These are phyloP conservation scores for Nemania sp. DNA, from an alignment of 2,329 filamentous ascomycete species.

Conservation along the genomic window DNA sequence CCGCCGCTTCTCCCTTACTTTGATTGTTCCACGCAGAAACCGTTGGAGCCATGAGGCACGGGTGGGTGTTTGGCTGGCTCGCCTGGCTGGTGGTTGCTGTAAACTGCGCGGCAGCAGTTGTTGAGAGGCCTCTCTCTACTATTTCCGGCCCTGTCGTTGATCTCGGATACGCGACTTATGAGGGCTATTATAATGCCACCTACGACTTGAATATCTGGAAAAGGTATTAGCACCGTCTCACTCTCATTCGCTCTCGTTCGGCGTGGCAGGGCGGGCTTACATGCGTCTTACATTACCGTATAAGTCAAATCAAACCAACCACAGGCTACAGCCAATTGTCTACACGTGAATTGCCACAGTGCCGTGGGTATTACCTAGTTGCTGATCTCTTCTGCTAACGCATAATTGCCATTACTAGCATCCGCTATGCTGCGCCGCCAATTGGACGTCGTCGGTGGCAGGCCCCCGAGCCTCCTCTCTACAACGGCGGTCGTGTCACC, in stretches of 20 bases:
- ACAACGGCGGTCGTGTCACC: slow-evolving; percentile 22
- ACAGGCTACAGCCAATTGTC: too few species aligned
- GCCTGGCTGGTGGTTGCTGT: slow-evolving; percentile 2
- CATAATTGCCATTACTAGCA: slow-evolving; percentile 19
- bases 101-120: slow-evolving; percentile 1
- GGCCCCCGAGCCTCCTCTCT: slow-evolving; percentile 30
- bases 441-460: slow-evolving; percentile 36
- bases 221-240: slow-evolving; percentile 24
- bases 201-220: slow-evolving; percentile 36
- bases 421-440: slow-evolving; percentile 38
- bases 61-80: neutral
- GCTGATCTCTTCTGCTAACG: slow-evolving; percentile 9
- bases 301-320: too few species aligned
- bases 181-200: slow-evolving; percentile 33
- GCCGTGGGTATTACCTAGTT: neutral
- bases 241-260: too few species aligned
- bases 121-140: neutral
- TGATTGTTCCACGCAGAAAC: too few species aligned
- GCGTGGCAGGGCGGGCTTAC: neutral
- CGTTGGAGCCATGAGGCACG: neutral
- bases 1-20: too few species aligned
- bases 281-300: neutral
- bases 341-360: slow-evolving; percentile 7
- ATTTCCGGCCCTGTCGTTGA: slow-evolving; percentile 23
- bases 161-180: slow-evolving; percentile 35